Evolutionary conservation across 2,329 filamentous ascomycete genomes (phyloP).

Genomic region (Neoscytalidium dimidiatum): DNA sequence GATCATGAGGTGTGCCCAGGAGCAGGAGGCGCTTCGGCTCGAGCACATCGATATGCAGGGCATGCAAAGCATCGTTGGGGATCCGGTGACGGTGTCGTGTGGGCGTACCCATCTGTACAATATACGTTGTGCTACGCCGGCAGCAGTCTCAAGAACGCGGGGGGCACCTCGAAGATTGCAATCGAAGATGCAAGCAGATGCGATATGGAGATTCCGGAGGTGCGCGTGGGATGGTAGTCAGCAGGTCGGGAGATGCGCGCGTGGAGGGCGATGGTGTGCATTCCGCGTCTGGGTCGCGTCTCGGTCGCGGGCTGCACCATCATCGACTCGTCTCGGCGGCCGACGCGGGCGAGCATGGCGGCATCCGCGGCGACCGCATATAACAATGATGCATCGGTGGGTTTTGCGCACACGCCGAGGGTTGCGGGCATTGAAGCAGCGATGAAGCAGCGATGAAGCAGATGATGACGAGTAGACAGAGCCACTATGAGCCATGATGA

Average conservation of each 20-base stretch:
- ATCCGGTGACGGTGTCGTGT: not conserved
- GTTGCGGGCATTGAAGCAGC: not conserved
- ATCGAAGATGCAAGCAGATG: not conserved
- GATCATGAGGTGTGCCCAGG: slow-evolving; percentile 2
- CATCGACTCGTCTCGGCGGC: slow-evolving; percentile 2
- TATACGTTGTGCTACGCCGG: not conserved
- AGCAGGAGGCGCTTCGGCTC: not conserved
- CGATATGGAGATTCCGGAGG: not conserved
- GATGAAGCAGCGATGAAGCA: not conserved
- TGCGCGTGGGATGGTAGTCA: not conserved
- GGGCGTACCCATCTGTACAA: not conserved
- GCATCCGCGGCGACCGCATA: not conserved
- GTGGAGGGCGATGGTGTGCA: not conserved
- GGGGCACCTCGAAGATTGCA: not conserved
- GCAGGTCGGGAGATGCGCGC: not conserved
- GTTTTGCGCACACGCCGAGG: not conserved
- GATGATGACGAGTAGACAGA: not conserved
- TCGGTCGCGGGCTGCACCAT: not conserved
- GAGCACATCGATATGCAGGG: not conserved
- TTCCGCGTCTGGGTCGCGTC: not conserved
- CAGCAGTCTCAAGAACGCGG: too few species aligned
- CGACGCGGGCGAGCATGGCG: not conserved
- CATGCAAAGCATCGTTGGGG: not conserved
- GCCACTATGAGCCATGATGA: not conserved
- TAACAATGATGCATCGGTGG: not conserved